These are phyloP conservation scores for Serendipita sp. DNA, from an alignment of 768 basidiomycete species.

Conservation along the genomic window DNA sequence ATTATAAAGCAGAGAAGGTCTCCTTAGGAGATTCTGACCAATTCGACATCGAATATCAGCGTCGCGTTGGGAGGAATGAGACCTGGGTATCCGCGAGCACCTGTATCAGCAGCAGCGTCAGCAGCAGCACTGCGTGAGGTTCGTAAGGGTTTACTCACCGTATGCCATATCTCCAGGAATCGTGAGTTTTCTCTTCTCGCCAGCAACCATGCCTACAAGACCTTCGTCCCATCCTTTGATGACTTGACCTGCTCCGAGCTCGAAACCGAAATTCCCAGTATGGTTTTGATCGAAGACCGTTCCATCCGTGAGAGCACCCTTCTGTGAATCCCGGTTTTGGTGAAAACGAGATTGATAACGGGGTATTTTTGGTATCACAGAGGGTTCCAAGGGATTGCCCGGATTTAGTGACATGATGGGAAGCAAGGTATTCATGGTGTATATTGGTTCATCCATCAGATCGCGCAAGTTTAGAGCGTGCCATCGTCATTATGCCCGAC, in stretches of 20 bases:
- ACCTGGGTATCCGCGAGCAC: slow-evolving; percentile 55
- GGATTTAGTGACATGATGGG: no score
- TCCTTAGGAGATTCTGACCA: slow-evolving; percentile 33
- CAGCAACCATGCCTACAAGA: slow-evolving; percentile 63
- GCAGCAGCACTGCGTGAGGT: background rate
- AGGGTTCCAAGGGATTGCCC: no score
- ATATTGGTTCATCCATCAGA: background rate
- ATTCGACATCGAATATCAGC: slow-evolving; percentile 75
- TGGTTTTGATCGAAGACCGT: slow-evolving; percentile 20
- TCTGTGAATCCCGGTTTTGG: background rate
- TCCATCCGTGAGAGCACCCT: slow-evolving; percentile 44
- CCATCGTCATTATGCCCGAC: background rate
- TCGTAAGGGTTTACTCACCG: slow-evolving; percentile 33
- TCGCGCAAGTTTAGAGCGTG: background rate
- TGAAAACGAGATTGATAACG: background rate
- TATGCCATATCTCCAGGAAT: slow-evolving; percentile 73
- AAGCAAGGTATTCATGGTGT: background rate
- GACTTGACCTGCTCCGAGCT: slow-evolving; percentile 64
- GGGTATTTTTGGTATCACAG: background rate
- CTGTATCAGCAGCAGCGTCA: slow-evolving; percentile 21
- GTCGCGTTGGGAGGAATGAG: slow-evolving; percentile 68
- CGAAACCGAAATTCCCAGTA: slow-evolving; percentile 54
- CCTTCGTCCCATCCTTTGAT: slow-evolving; percentile 83
- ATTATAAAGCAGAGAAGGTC: background rate
- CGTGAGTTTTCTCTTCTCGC: slow-evolving; percentile 77